Percentiles rank a stretch among this genome's conserved stretches.
Evolutionary conservation across 345 rosid species (phyloP).

Genomic region (Populus deltoides): DNA sequence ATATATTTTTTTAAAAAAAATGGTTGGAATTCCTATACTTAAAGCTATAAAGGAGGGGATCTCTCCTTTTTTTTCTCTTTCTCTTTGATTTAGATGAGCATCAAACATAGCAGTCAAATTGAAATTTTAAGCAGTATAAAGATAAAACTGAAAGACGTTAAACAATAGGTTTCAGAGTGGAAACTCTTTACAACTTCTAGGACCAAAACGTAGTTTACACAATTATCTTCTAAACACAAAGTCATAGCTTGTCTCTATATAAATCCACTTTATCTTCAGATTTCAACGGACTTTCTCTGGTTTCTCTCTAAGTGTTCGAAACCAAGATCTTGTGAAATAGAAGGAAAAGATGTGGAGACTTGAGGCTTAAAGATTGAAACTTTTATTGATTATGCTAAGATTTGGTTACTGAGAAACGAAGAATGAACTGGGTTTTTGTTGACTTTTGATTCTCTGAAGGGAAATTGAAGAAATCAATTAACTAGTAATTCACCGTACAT

Average conservation of each 20-base stretch:
- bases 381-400: background rate
- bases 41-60: too few species aligned
- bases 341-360: background rate
- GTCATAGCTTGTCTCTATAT: background rate
- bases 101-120: background rate
- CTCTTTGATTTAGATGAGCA: too few species aligned
- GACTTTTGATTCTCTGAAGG: background rate
- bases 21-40: too few species aligned
- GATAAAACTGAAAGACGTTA: background rate
- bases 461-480: background rate
- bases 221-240: background rate
- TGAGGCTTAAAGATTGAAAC: background rate
- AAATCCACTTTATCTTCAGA: background rate
- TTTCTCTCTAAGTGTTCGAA: background rate
- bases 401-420: background rate
- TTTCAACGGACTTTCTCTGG: background rate
- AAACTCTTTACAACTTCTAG: background rate
- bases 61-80: too few species aligned
- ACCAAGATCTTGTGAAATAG: constrained; percentile 58
- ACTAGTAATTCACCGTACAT: constrained; percentile 21
- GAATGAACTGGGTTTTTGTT: background rate
- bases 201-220: background rate
- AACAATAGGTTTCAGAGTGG: background rate
- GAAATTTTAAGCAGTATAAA: background rate
- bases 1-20: too few species aligned